Conservation (phyloP, 805 yeast genomes). For the Cyberlindnera mycetangii region DNA sequence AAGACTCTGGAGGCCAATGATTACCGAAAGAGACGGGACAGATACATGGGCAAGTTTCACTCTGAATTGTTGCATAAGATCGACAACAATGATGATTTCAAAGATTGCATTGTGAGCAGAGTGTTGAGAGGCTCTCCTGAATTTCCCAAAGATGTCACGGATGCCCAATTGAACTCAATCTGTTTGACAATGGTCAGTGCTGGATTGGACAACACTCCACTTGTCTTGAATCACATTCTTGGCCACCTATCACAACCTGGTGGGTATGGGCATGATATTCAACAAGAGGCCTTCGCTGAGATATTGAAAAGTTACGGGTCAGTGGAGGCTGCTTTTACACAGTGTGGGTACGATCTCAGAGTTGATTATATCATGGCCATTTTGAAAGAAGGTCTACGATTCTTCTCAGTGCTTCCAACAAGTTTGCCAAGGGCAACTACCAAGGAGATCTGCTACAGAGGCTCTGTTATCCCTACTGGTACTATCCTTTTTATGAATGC, state of each 20-base stretch:
- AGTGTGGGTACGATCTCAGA: slow-evolving; percentile 29
- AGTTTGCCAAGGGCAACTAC: slow-evolving; percentile 63
- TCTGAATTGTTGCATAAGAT: slow-evolving; percentile 29
- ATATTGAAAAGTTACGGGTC: slow-evolving; percentile 36
- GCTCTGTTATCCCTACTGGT: slow-evolving; percentile 47
- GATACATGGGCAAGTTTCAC: slow-evolving; percentile 42
- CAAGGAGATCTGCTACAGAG: slow-evolving; percentile 40
- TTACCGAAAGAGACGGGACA: slow-evolving; percentile 42
- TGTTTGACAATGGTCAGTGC: slow-evolving; percentile 79
- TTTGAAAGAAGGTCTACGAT: slow-evolving; percentile 59
- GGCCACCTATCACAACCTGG: slow-evolving; percentile 52
- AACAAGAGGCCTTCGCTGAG: slow-evolving; percentile 41
- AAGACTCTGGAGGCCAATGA: slow-evolving; percentile 27
- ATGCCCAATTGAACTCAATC: slow-evolving; percentile 50
- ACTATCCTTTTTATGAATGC: slow-evolving; percentile 64
- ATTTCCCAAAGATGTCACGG: slow-evolving; percentile 25
- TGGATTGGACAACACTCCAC: slow-evolving; percentile 70
- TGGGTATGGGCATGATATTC: slow-evolving; percentile 36
- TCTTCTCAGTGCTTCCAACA: slow-evolving; percentile 64
- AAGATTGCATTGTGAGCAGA: slow-evolving; percentile 35
- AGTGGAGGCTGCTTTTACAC: slow-evolving; percentile 34
- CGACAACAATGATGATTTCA: slow-evolving; percentile 26
- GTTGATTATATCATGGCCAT: slow-evolving; percentile 56
- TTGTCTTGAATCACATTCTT: slow-evolving; percentile 56
- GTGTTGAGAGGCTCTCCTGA: slow-evolving; percentile 17